Base-by-base conservation (phyloP, 2,329 filamentous ascomycete species). In the Curvularia hawaiiensis region DNA sequence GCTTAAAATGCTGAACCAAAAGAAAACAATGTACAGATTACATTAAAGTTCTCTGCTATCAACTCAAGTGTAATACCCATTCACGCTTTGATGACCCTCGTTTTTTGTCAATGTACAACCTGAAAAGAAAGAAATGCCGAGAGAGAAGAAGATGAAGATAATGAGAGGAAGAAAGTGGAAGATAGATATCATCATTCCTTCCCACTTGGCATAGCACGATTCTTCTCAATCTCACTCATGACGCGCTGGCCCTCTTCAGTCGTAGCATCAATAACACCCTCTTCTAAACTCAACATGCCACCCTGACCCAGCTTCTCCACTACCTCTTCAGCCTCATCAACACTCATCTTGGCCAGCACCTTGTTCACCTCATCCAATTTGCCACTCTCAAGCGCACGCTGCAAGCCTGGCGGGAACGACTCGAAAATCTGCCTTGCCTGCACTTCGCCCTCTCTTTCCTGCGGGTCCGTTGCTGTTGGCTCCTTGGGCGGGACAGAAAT, bases 191-290 rank as follows among this genome's bases (percentile, higher is more conserved):
- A 10, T 51, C 22, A 43, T 12, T 43, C 48, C 33, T 84, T 82
- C 56, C 72, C 64, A 10, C 70, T 73, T 6, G 77, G 74, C 66
- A 79, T 74, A 58, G 70, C 70, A 16, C 71, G 67, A 56, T 69
- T 75, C 66, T 67, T 70, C 64, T 78, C 74, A 71, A 96, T 84
- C 64, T 92, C 86, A 78, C 90, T 89, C 67, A 94, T 82, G 72
- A 88, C 88, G 74, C 88, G 85, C 80, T 89, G 85, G 3, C 93
- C 93, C 74, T 95, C 88, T 72, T 92, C 89, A 2, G 94, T 96
- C 45, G 92, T 99, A 1, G 92, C 91, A 78, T 99, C 95, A 66
- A 99, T 96, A 50, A 99, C 92, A 49, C 96, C 88, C 72, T 97
- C 88, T 75, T 98, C 92, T 50, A 99, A 77, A 74, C 91, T 97